Base-by-base conservation (phyloP, 2,329 filamentous ascomycete genomes). In the Alternaria dauci region DNA sequence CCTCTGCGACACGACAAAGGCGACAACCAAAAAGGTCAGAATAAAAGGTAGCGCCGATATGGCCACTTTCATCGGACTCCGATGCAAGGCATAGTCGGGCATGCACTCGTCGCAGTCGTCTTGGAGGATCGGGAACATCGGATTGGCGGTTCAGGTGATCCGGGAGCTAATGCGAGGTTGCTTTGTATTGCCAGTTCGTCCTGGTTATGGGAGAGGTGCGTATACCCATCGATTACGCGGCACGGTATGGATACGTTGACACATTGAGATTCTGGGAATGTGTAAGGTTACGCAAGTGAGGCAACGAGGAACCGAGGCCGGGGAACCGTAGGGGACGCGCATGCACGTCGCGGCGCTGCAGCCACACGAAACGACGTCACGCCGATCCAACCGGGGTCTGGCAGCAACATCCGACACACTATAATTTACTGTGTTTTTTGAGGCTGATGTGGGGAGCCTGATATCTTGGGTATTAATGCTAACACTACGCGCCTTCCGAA, bases 21-120 rank as follows among this genome's bases (percentile, higher is more conserved):
- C 86, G 66, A 91, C 86, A 52, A 86, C 72, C 63, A 87, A 66
- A 78, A 94, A 94, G 38, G 91, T 91, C 59, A 88, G 76, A 59
- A 91, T 75, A 76, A 95, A 92, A 0, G 92, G 91, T 4, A 86
- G 76, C 9, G 86, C 84, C 25, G 92, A 87, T 59, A 91, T 84
- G 51, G 89, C 68, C 38, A 88, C 75, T 32, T 83, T 80, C 44
- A 84, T 80, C 36, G 84, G 71, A 32, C 84, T 80, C 43, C 77
- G 78, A 55, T 74, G 67, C 41, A 78, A 72, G 34, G 69, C 65
- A 69, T 81, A 82, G 61, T 82, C 81, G 71, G 88, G 89, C 61
- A 82, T 81, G 78, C 87, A 87, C 71, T 85, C 84, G 75, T 83
- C 83, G 82, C 88, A 90, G 61, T 82, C 81, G 68, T 78, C 75